Conservation (phyloP, 1,284 basidiomycete genomes). For the Nidula niveotomentosa region DNA sequence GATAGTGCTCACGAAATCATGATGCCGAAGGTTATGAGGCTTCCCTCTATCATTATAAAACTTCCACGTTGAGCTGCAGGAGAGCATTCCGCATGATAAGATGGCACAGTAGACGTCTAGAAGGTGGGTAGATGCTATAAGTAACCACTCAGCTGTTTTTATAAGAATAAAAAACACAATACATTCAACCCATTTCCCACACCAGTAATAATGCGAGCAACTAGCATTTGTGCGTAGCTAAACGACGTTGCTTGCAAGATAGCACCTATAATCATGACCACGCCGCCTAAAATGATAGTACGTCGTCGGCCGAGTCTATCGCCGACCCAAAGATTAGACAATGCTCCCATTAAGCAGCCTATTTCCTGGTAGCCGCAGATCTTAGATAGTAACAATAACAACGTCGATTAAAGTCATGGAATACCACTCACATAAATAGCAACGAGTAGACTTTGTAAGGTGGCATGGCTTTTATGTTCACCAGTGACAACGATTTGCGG, state of each 20-base stretch:
- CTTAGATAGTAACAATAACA: neutral
- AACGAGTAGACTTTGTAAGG: conserved; percentile 53
- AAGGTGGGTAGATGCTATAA: neutral
- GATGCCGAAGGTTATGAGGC: conserved; percentile 69
- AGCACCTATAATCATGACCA: conserved; percentile 65
- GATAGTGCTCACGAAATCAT: conserved; percentile 56
- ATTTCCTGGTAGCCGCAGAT: conserved; percentile 43
- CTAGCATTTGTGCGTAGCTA: conserved; percentile 55
- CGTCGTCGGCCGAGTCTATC: conserved; percentile 51
- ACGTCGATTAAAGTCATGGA: no score
- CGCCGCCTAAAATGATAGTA: conserved; percentile 50
- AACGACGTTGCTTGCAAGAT: conserved; percentile 56
- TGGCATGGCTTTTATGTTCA: conserved; percentile 42
- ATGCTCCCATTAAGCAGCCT: conserved; percentile 50
- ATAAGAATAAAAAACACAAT: conserved; percentile 20
- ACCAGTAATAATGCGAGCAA: conserved; percentile 63
- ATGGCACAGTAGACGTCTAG: conserved; percentile 62
- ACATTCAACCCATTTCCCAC: conserved; percentile 69
- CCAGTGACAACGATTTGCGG: conserved; percentile 38
- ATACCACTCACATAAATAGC: conserved; percentile 46
- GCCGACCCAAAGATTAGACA: conserved; percentile 55
- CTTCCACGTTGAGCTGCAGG: conserved; percentile 60
- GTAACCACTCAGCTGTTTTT: neutral
- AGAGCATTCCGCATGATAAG: conserved; percentile 68
- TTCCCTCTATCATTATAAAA: conserved; percentile 70